Conservation (phyloP, 2,329 filamentous ascomycete genomes). For the Penicillium sp. region DNA sequence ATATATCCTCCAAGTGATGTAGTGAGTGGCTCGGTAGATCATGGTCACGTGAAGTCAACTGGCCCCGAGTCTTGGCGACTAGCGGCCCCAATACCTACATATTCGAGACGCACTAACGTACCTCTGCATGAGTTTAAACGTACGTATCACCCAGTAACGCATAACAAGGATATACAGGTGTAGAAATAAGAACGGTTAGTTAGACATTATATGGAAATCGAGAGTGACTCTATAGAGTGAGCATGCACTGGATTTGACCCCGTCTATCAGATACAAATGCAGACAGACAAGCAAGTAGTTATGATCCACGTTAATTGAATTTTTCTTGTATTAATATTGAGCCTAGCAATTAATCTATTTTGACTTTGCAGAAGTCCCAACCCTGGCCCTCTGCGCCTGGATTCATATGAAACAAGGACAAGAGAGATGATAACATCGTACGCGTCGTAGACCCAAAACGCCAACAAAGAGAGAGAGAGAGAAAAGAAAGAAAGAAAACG, state of each 20-base stretch:
- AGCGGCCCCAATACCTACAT: not conserved
- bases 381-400: conserved; percentile 16
- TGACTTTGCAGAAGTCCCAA: conserved; percentile 23
- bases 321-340: conserved; percentile 24
- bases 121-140: not conserved
- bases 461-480: conserved; percentile 29
- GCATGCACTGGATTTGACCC: not conserved
- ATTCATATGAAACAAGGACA: conserved; percentile 23
- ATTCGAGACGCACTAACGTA: not conserved
- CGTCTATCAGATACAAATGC: not conserved
- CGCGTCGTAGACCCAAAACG: conserved; percentile 32
- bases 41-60: conserved; percentile 2
- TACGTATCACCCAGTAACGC: not conserved
- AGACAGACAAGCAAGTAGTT: not conserved
- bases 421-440: conserved; percentile 27
- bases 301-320: conserved; percentile 1
- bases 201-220: not conserved
- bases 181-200: not conserved
- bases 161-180: not conserved
- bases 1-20: not conserved
- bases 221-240: not conserved
- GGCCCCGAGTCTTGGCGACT: conserved; percentile 4
- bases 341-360: conserved; percentile 27
- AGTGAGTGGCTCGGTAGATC: not conserved
- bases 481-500: conserved; percentile 6